Base-by-base conservation (phyloP, 139 green algal genomes). In the Chlorella sp. region DNA sequence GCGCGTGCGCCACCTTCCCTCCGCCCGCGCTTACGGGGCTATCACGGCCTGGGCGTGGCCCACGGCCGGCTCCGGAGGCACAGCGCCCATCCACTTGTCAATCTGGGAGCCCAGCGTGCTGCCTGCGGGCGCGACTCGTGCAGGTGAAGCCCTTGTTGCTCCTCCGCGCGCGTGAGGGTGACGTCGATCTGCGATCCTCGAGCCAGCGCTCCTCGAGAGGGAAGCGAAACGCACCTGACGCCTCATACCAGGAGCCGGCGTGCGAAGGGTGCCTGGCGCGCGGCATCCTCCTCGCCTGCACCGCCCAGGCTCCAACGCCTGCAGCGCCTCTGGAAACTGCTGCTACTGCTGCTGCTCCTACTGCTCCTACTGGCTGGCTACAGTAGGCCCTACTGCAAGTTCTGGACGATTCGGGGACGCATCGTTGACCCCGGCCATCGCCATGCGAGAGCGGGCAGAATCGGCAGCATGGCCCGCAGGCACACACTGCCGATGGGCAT, bases 191-290 rank as follows among this genome's bases (percentile, higher is more conserved):
- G 26, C 17, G n/a, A 64, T 20, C 33, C 29, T 10, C 30, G 26
- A 42, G 24, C 3, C 14, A n/a, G 6, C 51, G 49, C 32, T 63
- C 24, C 24, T 5, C 62, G 2, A 10, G 34, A 14, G 22, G 27
- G 27, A 4, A 5, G 35, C 26, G 14, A 74, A 2, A 24, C 31
- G 74, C 77, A 91, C 85, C 84, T 29, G 82, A 69, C n/a, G 26
- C 60, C 2, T 82, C 74, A 67, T 94, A 94, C 89, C 89, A 94
- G 1, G 75, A 87, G 14, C 86, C 86, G 1, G 85, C 86, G 34
- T 94, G 89, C 1, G 77, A 79, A 4, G 89, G 75, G 1, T 34
- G 3, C 61, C 76, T 62, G 2, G 61, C 51, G 5, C 70, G 73
- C 0, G 75, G 63, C 75, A 74, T 81, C 1, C 26, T 66, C 6